These are phyloP conservation scores for Herpetospermum pedunculosum DNA, from an alignment of 306 rosid species.

Conservation along the genomic window DNA sequence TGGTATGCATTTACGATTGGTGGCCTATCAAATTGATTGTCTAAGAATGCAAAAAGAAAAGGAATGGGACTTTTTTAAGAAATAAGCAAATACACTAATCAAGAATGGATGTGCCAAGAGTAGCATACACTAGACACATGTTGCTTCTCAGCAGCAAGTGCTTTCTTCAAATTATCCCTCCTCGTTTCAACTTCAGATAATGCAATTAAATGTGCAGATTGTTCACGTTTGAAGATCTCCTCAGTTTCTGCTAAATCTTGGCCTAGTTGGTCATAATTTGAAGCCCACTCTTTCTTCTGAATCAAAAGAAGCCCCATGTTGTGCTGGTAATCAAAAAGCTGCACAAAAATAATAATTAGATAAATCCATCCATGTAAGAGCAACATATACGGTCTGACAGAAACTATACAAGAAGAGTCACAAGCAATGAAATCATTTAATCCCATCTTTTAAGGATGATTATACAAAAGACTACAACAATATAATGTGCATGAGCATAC, in stretches of 20 bases:
- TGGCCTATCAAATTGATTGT: background rate
- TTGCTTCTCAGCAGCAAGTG: constrained; percentile 54
- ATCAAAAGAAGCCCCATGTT: constrained; percentile 86
- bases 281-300: constrained; percentile 70
- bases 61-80: background rate
- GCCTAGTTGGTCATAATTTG: constrained; percentile 40
- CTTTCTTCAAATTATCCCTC: constrained; percentile 59
- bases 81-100: background rate
- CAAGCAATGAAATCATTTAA: background rate
- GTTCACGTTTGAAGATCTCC: constrained; percentile 80
- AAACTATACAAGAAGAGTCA: background rate
- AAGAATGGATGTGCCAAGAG: constrained; percentile 10
- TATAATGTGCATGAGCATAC: no score
- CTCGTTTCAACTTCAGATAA: constrained; percentile 57
- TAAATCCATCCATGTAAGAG: background rate
- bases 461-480: background rate
- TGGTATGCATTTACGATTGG: background rate
- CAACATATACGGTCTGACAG: background rate
- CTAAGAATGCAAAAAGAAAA: background rate
- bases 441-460: background rate
- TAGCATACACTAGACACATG: constrained; percentile 53
- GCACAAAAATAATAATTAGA: constrained; percentile 7
- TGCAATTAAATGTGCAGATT: constrained; percentile 61
- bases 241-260: constrained; percentile 56
- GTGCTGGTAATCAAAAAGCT: constrained; percentile 86